These are phyloP conservation scores for Myxozyma vanderwaltii DNA, from an alignment of 805 yeast species.

Conservation along the genomic window DNA sequence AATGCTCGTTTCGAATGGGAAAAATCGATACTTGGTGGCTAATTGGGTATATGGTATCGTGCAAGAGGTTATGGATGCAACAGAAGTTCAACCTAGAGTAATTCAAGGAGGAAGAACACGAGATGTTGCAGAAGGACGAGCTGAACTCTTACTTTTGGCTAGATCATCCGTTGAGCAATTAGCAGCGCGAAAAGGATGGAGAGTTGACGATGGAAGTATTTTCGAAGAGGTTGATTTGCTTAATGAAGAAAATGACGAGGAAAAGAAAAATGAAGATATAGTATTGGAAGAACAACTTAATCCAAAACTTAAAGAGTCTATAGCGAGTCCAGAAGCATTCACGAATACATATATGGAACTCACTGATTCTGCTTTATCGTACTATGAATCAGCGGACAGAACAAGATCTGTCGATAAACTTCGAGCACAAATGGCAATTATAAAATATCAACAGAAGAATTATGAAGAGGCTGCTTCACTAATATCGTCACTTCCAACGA, in stretches of 20 bases:
- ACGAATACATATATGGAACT: conserved; percentile 50
- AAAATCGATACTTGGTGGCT: conserved; percentile 34
- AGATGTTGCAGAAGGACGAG: conserved; percentile 46
- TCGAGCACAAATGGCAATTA: conserved; percentile 74
- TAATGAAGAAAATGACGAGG: not conserved
- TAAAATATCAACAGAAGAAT: conserved; percentile 60
- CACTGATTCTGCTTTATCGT: conserved; percentile 59
- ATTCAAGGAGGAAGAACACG: conserved; percentile 40
- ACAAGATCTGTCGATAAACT: conserved; percentile 70
- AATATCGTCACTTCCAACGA: conserved; percentile 67
- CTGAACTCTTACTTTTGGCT: conserved; percentile 47
- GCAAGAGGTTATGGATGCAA: conserved; percentile 48
- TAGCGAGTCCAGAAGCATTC: conserved; percentile 45
- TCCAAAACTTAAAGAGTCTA: conserved; percentile 34
- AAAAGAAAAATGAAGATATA: conserved; percentile 14
- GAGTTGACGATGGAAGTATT: conserved; percentile 3
- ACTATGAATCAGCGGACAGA: conserved; percentile 55
- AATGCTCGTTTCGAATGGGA: conserved; percentile 35
- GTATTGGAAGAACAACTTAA: conserved; percentile 17
- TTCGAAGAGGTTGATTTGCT: conserved; percentile 22
- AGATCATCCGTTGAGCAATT: conserved; percentile 46
- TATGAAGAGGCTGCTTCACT: conserved; percentile 64
- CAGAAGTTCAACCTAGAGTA: conserved; percentile 36
- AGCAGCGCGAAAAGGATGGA: conserved; percentile 32
- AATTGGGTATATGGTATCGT: conserved; percentile 45